These are phyloP conservation scores for Globisporangium echinulatum DNA, from an alignment of 352 stramenopile genomes.

Conservation along the genomic window DNA sequence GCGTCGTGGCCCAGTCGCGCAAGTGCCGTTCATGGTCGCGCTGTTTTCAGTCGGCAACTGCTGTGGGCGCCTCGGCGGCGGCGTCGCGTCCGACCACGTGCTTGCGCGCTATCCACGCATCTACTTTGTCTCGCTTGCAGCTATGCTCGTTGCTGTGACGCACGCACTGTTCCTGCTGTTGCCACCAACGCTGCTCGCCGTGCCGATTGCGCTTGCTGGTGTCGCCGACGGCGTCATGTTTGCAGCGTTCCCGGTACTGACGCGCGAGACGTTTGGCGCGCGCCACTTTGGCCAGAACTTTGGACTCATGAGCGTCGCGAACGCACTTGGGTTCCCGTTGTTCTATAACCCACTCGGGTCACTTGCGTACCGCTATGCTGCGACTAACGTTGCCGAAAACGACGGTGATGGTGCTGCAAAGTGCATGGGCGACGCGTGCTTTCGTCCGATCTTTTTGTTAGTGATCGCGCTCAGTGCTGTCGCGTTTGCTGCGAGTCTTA, in stretches of 20 bases:
- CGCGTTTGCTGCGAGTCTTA: conserved; percentile 41
- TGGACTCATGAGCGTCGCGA: conserved; percentile 66
- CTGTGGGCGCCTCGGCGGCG: conserved; percentile 41
- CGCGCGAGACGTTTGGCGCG: conserved; percentile 59
- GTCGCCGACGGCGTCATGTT: conserved; percentile 74
- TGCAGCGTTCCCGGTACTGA: conserved; percentile 58
- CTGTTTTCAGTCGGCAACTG: conserved; percentile 72
- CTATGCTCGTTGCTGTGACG: conserved; percentile 47
- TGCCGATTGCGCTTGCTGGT: conserved; percentile 57
- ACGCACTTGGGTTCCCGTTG: conserved; percentile 63
- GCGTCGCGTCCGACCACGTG: conserved; percentile 55
- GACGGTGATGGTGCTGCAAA: conserved; percentile 28
- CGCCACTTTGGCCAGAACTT: conserved; percentile 80
- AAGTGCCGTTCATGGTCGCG: conserved; percentile 60
- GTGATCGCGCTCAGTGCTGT: conserved; percentile 44
- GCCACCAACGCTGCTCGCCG: conserved; percentile 25
- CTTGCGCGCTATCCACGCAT: conserved; percentile 37
- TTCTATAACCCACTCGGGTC: conserved; percentile 66
- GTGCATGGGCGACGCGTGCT: conserved; percentile 53
- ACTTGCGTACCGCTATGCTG: conserved; percentile 42
- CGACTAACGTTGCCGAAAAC: conserved; percentile 22
- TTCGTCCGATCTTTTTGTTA: conserved; percentile 55
- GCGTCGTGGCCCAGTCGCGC: conserved; percentile 26
- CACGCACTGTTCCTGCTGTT: conserved; percentile 54
- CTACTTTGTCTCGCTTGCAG: conserved; percentile 54